A percentile compares a stretch with the other conserved stretches of the same genome.
Evolutionary conservation across 2,329 filamentous ascomycete genomes (phyloP).

Genomic region (Ophiosphaerella korrae): DNA sequence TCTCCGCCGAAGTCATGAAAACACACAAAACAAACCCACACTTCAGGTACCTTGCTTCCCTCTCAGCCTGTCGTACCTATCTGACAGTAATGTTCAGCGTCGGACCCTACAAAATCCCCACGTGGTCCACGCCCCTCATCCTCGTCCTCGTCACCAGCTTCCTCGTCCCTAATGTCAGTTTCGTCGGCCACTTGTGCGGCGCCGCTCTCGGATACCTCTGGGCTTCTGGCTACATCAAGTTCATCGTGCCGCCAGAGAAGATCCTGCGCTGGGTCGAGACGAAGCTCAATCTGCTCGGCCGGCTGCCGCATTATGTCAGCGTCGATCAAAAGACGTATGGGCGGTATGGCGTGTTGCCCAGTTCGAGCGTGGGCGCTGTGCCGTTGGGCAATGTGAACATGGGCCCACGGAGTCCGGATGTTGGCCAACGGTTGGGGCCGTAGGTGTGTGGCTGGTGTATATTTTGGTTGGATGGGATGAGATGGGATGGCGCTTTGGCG

Average conservation of each 20-base stretch:
- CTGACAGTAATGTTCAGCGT: constrained; percentile 48
- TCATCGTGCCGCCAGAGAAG: constrained; percentile 88
- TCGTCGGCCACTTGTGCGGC: constrained; percentile 85
- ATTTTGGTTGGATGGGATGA: too few species aligned
- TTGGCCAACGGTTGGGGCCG: constrained; percentile 37
- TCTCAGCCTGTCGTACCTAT: constrained; percentile 40
- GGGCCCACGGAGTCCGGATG: constrained; percentile 34
- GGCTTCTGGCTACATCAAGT: constrained; percentile 85
- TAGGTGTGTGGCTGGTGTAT: constrained; percentile 1
- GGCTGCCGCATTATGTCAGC: constrained; percentile 89
- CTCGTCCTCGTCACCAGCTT: constrained; percentile 75
- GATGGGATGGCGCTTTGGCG: too few species aligned
- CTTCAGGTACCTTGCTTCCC: constrained; percentile 57
- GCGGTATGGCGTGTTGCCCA: constrained; percentile 83
- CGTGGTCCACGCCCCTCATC: constrained; percentile 87
- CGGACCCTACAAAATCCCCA: constrained; percentile 75
- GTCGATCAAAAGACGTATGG: constrained; percentile 97
- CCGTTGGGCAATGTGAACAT: constrained; percentile 19
- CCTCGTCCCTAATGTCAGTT: constrained; percentile 78
- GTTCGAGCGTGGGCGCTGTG: constrained; percentile 16
- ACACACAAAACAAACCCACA: constrained; percentile 81
- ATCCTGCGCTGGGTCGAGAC: constrained; percentile 85
- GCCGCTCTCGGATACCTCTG: constrained; percentile 85
- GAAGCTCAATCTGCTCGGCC: constrained; percentile 81
- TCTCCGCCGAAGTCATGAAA: constrained; percentile 84